Conservation (phyloP, 495 filamentous ascomycete species). For the Tuber aestivum region DNA sequence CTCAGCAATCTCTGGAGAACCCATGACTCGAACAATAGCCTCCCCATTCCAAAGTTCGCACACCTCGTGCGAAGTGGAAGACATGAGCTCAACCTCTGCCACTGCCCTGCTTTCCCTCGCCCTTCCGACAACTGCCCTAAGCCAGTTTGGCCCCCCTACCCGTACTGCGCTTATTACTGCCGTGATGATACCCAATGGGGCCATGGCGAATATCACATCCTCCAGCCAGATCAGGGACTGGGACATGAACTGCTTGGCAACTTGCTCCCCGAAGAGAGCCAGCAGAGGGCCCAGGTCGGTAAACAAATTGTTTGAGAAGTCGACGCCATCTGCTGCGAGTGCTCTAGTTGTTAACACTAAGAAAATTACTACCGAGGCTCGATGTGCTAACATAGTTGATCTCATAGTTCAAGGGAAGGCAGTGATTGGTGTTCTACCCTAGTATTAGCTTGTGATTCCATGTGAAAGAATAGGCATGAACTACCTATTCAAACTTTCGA, state of each 20-base stretch:
- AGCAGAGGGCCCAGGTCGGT: constrained; percentile 49
- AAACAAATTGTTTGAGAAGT: constrained; percentile 52
- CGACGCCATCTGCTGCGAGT: constrained; percentile 25
- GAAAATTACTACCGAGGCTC: neutral
- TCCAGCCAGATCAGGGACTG: constrained; percentile 50
- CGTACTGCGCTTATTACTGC: constrained; percentile 52
- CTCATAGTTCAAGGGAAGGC: neutral
- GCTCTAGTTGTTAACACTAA: neutral
- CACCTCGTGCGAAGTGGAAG: constrained; percentile 25
- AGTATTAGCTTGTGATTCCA: neutral
- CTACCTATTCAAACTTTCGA: neutral
- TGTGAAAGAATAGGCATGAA: neutral
- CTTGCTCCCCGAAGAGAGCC: constrained; percentile 49
- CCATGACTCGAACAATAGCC: constrained; percentile 29
- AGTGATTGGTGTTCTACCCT: neutral
- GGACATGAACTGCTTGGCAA: constrained; percentile 57
- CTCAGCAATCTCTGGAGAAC: constrained; percentile 25
- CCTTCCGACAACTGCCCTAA: constrained; percentile 51
- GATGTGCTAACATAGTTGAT: neutral
- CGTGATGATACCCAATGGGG: constrained; percentile 54
- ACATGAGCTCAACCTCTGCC: constrained; percentile 23
- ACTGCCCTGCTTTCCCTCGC: constrained; percentile 39
- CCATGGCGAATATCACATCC: constrained; percentile 53
- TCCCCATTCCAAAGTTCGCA: constrained; percentile 39
- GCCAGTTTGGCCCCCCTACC: constrained; percentile 51